Conservation (phyloP, 352 stramenopile species). For the Pythium guiyangense region DNA sequence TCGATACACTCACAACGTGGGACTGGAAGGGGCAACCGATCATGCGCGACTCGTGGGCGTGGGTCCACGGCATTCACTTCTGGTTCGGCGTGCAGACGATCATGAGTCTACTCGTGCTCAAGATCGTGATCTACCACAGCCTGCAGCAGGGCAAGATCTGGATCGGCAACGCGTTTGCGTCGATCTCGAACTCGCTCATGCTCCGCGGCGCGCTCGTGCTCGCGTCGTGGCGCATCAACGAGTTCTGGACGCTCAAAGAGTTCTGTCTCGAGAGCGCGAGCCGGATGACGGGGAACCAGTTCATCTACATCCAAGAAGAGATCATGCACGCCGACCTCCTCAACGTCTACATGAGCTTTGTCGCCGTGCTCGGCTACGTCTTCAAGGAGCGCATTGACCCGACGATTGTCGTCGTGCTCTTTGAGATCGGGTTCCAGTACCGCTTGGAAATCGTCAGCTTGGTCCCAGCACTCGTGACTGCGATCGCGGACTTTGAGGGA, state of each 20-base stretch:
- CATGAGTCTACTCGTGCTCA: constrained; percentile 28
- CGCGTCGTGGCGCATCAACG: constrained; percentile 35
- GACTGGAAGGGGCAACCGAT: constrained; percentile 20
- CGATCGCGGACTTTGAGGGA: too few relatives aligned
- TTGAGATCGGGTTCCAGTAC: too few relatives aligned
- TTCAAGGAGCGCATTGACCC: too few relatives aligned
- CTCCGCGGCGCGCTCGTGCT: constrained; percentile 31
- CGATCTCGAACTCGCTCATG: constrained; percentile 31
- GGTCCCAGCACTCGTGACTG: too few relatives aligned
- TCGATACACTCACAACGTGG: neutral
- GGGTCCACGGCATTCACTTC: constrained; percentile 44
- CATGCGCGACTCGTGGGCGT: constrained; percentile 40
- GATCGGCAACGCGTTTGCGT: constrained; percentile 44
- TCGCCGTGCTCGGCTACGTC: too few relatives aligned
- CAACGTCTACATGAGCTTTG: too few relatives aligned
- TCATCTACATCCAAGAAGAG: too few relatives aligned
- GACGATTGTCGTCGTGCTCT: too few relatives aligned
- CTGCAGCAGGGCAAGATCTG: constrained; percentile 29
- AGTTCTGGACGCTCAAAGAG: constrained; percentile 38
- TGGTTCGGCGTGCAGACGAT: constrained; percentile 34
- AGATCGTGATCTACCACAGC: constrained; percentile 31
- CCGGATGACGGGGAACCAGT: too few relatives aligned
- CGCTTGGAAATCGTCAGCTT: too few relatives aligned
- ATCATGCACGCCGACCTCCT: too few relatives aligned
- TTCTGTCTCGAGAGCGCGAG: constrained; percentile 14